Evolutionary conservation across 305 asterid genomes (phyloP).

Genomic region (Fraxinus xanthoxyloides): DNA sequence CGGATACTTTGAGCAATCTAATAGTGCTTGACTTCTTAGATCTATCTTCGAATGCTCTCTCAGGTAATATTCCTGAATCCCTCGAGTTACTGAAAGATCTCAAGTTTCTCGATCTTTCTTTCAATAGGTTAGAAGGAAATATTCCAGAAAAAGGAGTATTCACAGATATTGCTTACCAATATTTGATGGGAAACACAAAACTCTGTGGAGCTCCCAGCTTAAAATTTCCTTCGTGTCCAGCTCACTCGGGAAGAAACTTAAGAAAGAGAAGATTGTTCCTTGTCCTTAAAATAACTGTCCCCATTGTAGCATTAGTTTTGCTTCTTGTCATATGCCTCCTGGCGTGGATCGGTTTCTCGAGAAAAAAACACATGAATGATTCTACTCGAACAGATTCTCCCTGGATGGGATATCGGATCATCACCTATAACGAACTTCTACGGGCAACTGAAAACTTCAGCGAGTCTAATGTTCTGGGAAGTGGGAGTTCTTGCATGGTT

Average conservation of each 20-base stretch:
- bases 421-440: slow-evolving; percentile 29
- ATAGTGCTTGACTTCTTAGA: slow-evolving; percentile 25
- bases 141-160: slow-evolving; percentile 32
- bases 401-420: slow-evolving; percentile 14
- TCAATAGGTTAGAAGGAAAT: slow-evolving; percentile 33
- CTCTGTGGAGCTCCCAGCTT: slow-evolving; percentile 34
- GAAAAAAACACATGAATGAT: slow-evolving; percentile 1
- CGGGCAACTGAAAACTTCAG: slow-evolving; percentile 35
- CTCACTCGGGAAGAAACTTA: slow-evolving; percentile 10
- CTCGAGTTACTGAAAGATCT: slow-evolving; percentile 33
- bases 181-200: slow-evolving; percentile 30
- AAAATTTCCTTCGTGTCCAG: slow-evolving; percentile 23
- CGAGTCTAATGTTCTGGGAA: slow-evolving; percentile 27
- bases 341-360: slow-evolving; percentile 20
- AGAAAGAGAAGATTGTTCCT: slow-evolving; percentile 7
- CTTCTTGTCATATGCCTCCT: slow-evolving; percentile 7
- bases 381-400: slow-evolving; percentile 13
- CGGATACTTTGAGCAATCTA: slow-evolving; percentile 20
- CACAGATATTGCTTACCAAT: slow-evolving; percentile 12
- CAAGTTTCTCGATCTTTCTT: slow-evolving; percentile 32
- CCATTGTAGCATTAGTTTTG: slow-evolving; percentile 21
- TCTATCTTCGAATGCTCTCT: slow-evolving; percentile 28
- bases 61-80: slow-evolving; percentile 33
- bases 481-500: slow-evolving; percentile 36
- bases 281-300: slow-evolving; percentile 29